Evolutionary conservation across 2,329 filamentous ascomycete species (phyloP).

Genomic region (Diplodia sapinea): DNA sequence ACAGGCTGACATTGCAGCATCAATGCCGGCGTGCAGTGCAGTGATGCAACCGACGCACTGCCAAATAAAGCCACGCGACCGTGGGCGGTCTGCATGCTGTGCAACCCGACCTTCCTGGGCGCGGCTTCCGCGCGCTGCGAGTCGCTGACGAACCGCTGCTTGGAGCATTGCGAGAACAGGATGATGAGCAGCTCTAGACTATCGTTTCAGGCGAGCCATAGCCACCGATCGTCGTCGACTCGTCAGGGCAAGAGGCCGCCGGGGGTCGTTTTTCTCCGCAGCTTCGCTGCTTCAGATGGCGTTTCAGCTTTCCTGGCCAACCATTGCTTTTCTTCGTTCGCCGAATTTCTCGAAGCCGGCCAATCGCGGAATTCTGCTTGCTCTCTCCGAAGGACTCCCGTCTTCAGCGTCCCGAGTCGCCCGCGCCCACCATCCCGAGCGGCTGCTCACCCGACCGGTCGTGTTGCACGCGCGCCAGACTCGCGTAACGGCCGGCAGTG

Average conservation of each 20-base stretch:
- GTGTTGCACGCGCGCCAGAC: conserved; percentile 1
- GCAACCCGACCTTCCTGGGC: conserved; percentile 20
- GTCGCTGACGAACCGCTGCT: conserved; percentile 17
- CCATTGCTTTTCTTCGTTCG: conserved; percentile 12
- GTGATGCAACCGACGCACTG: conserved; percentile 2
- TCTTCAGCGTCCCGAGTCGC: conserved; percentile 12
- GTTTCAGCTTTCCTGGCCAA: conserved; percentile 23
- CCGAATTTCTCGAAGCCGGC: conserved; percentile 12
- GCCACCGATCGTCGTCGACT: conserved; percentile 13
- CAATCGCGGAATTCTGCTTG: background rate
- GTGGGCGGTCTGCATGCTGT: conserved; percentile 3
- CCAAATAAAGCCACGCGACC: conserved; percentile 25
- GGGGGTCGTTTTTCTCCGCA: conserved; percentile 2
- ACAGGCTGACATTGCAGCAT: conserved; percentile 18
- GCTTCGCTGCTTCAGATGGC: conserved; percentile 14
- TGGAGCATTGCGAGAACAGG: conserved; percentile 7
- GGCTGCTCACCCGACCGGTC: no score
- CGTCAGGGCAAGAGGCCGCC: conserved; percentile 1
- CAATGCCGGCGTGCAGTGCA: conserved; percentile 11
- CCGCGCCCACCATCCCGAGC: background rate
- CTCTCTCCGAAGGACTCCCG: background rate
- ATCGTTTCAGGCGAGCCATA: conserved; percentile 27
- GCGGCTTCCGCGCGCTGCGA: conserved; percentile 12
- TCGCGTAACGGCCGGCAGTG: background rate
- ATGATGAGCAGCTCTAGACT: conserved; percentile 17